phyloP scores from a whole-genome alignment of 306 rosid genomes.

The Prunus armeniaca region DNA sequence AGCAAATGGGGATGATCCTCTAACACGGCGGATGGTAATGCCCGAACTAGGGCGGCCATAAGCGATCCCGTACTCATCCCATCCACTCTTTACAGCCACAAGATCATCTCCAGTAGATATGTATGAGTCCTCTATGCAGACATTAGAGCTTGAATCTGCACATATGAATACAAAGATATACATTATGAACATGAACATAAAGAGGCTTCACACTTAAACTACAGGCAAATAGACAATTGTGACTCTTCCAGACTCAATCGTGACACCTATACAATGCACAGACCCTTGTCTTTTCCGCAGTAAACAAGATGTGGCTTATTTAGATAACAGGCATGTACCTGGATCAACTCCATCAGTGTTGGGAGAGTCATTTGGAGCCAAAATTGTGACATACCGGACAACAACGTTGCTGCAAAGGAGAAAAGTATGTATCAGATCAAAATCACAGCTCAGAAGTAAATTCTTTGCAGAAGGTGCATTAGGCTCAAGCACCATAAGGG shows the following conservation, averaged over 20 bases:
- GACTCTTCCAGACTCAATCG: neutral
- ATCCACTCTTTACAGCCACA: conserved; percentile 87
- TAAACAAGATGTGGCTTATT: neutral
- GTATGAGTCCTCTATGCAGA: conserved; percentile 87
- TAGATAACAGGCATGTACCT: conserved; percentile 36
- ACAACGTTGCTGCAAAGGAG: conserved; percentile 74
- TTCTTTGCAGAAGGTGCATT: neutral
- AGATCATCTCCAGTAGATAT: conserved; percentile 91
- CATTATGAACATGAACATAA: neutral
- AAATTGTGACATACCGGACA: conserved; percentile 69
- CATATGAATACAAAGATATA: neutral
- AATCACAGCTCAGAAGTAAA: neutral
- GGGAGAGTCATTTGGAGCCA: conserved; percentile 94
- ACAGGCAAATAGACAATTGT: too few relatives aligned
- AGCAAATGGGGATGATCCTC: conserved; percentile 75
- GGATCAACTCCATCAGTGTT: conserved; percentile 98
- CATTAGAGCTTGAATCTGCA: conserved; percentile 82
- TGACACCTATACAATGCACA: neutral
- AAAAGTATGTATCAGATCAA: conserved; percentile 15
- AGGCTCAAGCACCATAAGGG: neutral
- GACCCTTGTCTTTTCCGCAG: neutral
- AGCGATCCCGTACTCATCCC: conserved; percentile 90
- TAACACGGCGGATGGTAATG: conserved; percentile 75
- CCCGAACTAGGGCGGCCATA: conserved; percentile 58
- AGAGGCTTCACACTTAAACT: neutral